Conservation (phyloP, 441 rosid genomes). For the Gossypium lobatum region DNA sequence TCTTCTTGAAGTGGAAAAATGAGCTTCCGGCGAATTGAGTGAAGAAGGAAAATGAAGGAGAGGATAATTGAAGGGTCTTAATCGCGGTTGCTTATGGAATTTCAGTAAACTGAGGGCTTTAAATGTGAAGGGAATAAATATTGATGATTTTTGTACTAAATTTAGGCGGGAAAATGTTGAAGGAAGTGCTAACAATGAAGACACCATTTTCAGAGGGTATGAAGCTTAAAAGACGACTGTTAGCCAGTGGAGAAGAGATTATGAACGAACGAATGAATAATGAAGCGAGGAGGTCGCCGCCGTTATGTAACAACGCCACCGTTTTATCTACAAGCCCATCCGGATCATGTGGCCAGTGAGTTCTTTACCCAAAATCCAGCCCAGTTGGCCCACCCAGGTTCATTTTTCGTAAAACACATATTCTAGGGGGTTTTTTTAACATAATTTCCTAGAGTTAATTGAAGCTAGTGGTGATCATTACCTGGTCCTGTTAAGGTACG, state of each 20-base stretch:
- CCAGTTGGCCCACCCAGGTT: background rate
- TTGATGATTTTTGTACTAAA: slow-evolving; percentile 21
- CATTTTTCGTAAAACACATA: background rate
- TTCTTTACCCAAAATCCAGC: background rate
- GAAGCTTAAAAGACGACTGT: background rate
- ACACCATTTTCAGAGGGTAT: slow-evolving; percentile 3
- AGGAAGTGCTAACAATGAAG: slow-evolving; percentile 23
- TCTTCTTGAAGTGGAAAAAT: slow-evolving; percentile 19
- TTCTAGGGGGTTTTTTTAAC: too few species aligned
- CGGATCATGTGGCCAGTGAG: background rate
- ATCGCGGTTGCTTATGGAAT: slow-evolving; percentile 1
- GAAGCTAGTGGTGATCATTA: too few species aligned
- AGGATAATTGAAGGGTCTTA: slow-evolving; percentile 11
- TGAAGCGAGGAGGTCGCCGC: background rate
- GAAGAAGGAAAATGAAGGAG: slow-evolving; percentile 1
- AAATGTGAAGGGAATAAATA: slow-evolving; percentile 10
- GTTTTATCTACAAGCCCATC: background rate
- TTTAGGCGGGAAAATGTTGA: slow-evolving; percentile 45
- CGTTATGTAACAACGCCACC: background rate
- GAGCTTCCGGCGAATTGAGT: slow-evolving; percentile 9
- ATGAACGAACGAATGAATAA: background rate
- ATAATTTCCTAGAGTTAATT: too few species aligned
- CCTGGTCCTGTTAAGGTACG: too few species aligned
- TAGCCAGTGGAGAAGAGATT: background rate
- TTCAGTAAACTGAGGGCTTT: slow-evolving; percentile 17